These are phyloP conservation scores for Epithele typhae DNA, from an alignment of 768 basidiomycete species.

Conservation along the genomic window DNA sequence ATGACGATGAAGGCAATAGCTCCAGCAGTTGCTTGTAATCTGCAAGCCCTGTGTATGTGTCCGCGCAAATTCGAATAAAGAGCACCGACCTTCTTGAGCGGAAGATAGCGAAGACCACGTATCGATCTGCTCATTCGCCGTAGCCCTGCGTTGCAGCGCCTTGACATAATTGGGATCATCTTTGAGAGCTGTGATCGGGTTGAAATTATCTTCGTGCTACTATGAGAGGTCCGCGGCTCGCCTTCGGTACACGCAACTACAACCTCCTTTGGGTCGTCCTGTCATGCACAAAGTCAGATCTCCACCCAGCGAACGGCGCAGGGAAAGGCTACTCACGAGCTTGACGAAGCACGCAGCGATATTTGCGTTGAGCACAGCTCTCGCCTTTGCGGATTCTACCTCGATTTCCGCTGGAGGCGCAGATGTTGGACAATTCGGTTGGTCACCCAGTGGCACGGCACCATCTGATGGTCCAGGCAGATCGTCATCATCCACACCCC, in stretches of 20 bases:
- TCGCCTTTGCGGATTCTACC: conserved; percentile 46
- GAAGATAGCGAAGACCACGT: conserved; percentile 81
- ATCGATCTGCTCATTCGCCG: conserved; percentile 73
- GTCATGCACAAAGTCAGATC: no score
- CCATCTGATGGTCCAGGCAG: no score
- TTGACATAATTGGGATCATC: conserved; percentile 87
- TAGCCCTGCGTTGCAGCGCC: conserved; percentile 84
- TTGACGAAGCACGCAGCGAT: conserved; percentile 83
- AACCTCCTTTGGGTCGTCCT: conserved; percentile 79
- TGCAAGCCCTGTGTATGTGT: no score
- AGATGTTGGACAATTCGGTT: no score
- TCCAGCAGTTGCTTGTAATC: conserved; percentile 75
- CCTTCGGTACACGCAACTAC: conserved; percentile 82
- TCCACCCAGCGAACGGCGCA: not conserved
- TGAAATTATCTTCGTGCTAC: not conserved
- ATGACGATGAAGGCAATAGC: conserved; percentile 53
- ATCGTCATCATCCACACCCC: conserved; percentile 21
- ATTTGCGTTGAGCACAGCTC: conserved; percentile 81
- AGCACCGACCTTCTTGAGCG: conserved; percentile 92
- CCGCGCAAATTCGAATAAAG: no score
- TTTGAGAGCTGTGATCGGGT: conserved; percentile 55
- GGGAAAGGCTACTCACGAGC: conserved; percentile 43
- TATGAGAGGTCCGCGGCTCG: no score
- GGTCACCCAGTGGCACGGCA: no score
- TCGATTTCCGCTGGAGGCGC: conserved; percentile 38